These are phyloP conservation scores for Barnettozyma californica DNA, from an alignment of 805 yeast species.

Conservation along the genomic window DNA sequence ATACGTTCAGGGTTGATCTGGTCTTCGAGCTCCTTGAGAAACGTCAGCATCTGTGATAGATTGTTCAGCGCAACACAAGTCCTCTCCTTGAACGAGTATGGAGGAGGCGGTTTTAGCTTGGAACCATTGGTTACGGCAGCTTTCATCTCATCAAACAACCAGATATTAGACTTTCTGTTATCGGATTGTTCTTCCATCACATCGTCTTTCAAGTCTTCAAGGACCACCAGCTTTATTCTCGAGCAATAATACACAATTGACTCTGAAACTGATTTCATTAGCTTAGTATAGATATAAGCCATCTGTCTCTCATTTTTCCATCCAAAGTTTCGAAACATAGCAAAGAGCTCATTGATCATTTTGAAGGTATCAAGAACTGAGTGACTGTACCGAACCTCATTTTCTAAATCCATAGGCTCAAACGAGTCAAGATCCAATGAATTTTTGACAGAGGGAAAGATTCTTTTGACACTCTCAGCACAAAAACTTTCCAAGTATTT, in stretches of 20 bases:
- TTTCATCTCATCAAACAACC: slow-evolving; percentile 49
- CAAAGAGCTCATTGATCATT: slow-evolving; percentile 51
- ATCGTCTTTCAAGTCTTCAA: slow-evolving; percentile 34
- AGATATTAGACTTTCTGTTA: slow-evolving; percentile 28
- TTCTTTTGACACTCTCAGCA: slow-evolving; percentile 38
- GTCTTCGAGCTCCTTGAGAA: slow-evolving; percentile 48
- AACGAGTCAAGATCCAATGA: slow-evolving; percentile 57
- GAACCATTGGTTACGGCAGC: slow-evolving; percentile 39
- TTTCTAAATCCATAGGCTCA: slow-evolving; percentile 42
- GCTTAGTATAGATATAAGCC: slow-evolving; percentile 53
- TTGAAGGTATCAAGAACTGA: slow-evolving; percentile 67
- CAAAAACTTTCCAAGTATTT: slow-evolving; percentile 40
- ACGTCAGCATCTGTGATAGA: slow-evolving; percentile 45
- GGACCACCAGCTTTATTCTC: slow-evolving; percentile 30
- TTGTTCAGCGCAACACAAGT: slow-evolving; percentile 79
- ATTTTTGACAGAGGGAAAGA: slow-evolving; percentile 43
- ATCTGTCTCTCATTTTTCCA: slow-evolving; percentile 66
- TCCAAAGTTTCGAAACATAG: slow-evolving; percentile 49
- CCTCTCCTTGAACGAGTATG: slow-evolving; percentile 51
- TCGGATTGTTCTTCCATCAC: slow-evolving; percentile 19
- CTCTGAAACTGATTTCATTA: slow-evolving; percentile 60
- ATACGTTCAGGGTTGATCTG: slow-evolving; percentile 53
- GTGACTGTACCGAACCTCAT: slow-evolving; percentile 41
- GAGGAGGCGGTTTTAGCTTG: slow-evolving; percentile 38
- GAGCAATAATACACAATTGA: slow-evolving; percentile 50